Evolutionary conservation across 2,329 filamentous ascomycete species (phyloP).

Genomic region (Fusarium guadeloupense): DNA sequence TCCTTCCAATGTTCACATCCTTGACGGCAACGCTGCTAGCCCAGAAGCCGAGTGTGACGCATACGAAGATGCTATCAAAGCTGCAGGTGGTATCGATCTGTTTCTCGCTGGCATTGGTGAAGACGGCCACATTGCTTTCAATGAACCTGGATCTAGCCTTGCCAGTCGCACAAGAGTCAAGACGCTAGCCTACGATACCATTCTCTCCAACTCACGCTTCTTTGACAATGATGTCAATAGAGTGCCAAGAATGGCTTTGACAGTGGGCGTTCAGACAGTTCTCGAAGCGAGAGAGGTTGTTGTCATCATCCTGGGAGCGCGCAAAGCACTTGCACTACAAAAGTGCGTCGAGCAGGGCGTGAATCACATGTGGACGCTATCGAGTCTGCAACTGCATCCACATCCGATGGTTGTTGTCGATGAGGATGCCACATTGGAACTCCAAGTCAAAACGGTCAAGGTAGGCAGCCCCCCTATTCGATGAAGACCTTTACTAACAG

Average conservation of each 20-base stretch:
- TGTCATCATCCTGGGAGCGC: slow-evolving; percentile 81
- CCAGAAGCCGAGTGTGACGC: slow-evolving; percentile 79
- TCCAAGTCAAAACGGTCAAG: slow-evolving; percentile 78
- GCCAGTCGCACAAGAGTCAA: slow-evolving; percentile 83
- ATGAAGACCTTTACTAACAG: not conserved
- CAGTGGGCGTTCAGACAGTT: slow-evolving; percentile 85
- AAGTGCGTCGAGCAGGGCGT: slow-evolving; percentile 83
- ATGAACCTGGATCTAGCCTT: slow-evolving; percentile 84
- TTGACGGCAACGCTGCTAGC: slow-evolving; percentile 81
- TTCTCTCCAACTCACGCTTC: slow-evolving; percentile 85
- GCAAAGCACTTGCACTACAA: slow-evolving; percentile 82
- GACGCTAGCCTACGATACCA: slow-evolving; percentile 87
- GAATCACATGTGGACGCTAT: slow-evolving; percentile 92
- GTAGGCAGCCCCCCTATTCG: slow-evolving; percentile 45
- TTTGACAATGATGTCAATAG: slow-evolving; percentile 77
- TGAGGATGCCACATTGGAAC: slow-evolving; percentile 78
- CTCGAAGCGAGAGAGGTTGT: slow-evolving; percentile 84
- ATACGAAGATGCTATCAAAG: slow-evolving; percentile 81
- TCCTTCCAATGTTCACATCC: slow-evolving; percentile 84
- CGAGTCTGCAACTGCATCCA: slow-evolving; percentile 80
- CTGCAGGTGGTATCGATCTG: slow-evolving; percentile 81
- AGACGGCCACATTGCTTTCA: slow-evolving; percentile 90
- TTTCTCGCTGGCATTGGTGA: slow-evolving; percentile 87
- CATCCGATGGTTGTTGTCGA: slow-evolving; percentile 86
- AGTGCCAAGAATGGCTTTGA: slow-evolving; percentile 84